Evolutionary conservation across 176 grass and related monocot genomes (phyloP).

Genomic region (Raddia distichophylla): DNA sequence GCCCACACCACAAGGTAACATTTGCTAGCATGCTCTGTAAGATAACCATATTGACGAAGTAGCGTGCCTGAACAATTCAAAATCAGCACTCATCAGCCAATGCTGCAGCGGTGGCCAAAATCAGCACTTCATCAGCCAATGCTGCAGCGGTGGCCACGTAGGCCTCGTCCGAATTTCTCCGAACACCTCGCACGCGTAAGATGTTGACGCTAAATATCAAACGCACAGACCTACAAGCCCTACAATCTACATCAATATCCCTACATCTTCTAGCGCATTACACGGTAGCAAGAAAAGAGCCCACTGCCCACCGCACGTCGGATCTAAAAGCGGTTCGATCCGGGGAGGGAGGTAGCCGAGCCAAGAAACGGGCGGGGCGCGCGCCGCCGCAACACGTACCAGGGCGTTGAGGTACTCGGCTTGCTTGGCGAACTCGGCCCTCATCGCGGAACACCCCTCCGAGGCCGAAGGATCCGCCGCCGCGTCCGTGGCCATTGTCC

Average conservation of each 20-base stretch:
- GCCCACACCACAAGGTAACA: not conserved
- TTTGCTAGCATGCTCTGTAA: not conserved
- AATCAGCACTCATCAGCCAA: not conserved
- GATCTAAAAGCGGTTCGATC: not conserved
- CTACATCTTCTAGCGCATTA: not conserved
- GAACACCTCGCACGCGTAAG: constrained; percentile 28
- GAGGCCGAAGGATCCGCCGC: not conserved
- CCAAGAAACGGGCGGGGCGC: not conserved
- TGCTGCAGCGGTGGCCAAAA: not conserved
- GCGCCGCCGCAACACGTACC: constrained; percentile 4
- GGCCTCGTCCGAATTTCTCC: constrained; percentile 30
- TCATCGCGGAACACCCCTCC: constrained; percentile 45
- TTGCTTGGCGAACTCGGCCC: constrained; percentile 50
- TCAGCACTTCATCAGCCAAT: not conserved
- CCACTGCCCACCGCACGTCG: not conserved
- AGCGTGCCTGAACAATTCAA: not conserved
- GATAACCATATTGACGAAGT: not conserved
- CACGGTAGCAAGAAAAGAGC: not conserved
- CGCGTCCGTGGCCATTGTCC: constrained; percentile 45
- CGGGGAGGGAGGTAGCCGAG: not conserved
- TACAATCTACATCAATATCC: not conserved
- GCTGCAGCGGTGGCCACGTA: not conserved
- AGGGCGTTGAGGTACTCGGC: constrained; percentile 54
- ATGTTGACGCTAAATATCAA: not conserved
- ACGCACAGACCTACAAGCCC: not conserved